These are phyloP conservation scores for Bonia amplexicaulis DNA, from an alignment of 176 grass and related monocot genomes.

Conservation along the genomic window DNA sequence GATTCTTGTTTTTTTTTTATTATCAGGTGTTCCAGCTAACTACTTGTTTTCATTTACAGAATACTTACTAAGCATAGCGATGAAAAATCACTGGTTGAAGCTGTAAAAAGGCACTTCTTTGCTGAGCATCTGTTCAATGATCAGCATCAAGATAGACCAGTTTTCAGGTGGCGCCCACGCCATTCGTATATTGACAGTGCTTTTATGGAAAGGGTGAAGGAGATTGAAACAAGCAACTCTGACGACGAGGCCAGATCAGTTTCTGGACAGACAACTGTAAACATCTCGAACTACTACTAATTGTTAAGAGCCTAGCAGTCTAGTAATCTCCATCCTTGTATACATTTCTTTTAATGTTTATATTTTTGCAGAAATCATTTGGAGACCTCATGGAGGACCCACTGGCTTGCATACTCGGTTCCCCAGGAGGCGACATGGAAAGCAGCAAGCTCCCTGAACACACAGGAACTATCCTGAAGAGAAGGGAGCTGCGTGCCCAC, in stretches of 20 bases:
- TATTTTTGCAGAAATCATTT: conserved; percentile 25
- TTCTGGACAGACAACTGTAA: conserved; percentile 27
- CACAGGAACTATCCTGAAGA: conserved; percentile 10
- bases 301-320: conserved; percentile 12
- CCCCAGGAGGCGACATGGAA: conserved; percentile 31
- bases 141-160: conserved; percentile 53
- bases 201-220: conserved; percentile 35
- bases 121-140: conserved; percentile 72
- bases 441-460: conserved; percentile 17
- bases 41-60: conserved; percentile 31
- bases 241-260: not conserved
- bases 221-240: conserved; percentile 21
- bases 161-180: conserved; percentile 62
- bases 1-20: not conserved
- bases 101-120: conserved; percentile 59
- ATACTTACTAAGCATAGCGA: conserved; percentile 66
- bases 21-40: not conserved
- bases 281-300: conserved; percentile 14
- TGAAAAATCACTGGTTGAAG: conserved; percentile 31
- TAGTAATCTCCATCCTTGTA: not conserved
- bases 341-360: not conserved
- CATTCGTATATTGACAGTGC: conserved; percentile 37
- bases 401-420: conserved; percentile 60
- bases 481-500: conserved; percentile 21
- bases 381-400: conserved; percentile 61